Evolutionary conservation across 495 filamentous ascomycete species (phyloP).

Genomic region (Hypoxylon fragiforme): DNA sequence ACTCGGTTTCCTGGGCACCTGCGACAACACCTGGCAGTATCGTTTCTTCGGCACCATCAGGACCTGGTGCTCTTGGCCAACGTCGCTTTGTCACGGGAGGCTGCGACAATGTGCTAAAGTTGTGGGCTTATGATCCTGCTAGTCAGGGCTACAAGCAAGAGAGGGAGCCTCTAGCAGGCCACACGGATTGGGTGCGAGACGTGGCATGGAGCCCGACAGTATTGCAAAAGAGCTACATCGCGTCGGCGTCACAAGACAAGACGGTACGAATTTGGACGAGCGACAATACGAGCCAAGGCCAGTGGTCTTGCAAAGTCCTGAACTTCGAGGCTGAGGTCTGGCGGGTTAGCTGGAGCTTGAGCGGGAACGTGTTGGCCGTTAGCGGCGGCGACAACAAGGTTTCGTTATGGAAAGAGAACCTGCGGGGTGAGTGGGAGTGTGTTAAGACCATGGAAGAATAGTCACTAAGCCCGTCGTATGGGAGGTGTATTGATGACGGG

Average conservation of each 20-base stretch:
- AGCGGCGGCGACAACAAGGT: constrained; percentile 96
- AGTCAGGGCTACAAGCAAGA: constrained; percentile 57
- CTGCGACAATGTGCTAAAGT: constrained; percentile 87
- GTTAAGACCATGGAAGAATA: constrained; percentile 96
- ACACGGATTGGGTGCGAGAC: constrained; percentile 97
- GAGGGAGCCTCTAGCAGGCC: constrained; percentile 65
- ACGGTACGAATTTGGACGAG: constrained; percentile 96
- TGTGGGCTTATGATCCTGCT: constrained; percentile 68
- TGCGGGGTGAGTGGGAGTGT: constrained; percentile 85
- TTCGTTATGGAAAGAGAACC: constrained; percentile 82
- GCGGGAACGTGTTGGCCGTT: constrained; percentile 94
- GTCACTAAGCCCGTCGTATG: background rate
- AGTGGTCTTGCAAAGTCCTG: constrained; percentile 83
- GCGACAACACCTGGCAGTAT: constrained; percentile 76
- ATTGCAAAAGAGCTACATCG: constrained; percentile 92
- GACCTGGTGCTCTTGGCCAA: constrained; percentile 58
- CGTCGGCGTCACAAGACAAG: constrained; percentile 91
- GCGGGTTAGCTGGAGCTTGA: constrained; percentile 97
- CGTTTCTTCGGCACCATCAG: constrained; percentile 65
- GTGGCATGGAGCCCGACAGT: constrained; percentile 96
- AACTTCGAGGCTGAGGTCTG: constrained; percentile 88
- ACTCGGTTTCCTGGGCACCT: constrained; percentile 94
- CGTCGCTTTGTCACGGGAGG: constrained; percentile 91
- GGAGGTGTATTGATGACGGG: background rate
- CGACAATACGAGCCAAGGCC: constrained; percentile 58